These are phyloP conservation scores for Mariannaea elegans DNA, from an alignment of 2,329 filamentous ascomycete species.

Conservation along the genomic window DNA sequence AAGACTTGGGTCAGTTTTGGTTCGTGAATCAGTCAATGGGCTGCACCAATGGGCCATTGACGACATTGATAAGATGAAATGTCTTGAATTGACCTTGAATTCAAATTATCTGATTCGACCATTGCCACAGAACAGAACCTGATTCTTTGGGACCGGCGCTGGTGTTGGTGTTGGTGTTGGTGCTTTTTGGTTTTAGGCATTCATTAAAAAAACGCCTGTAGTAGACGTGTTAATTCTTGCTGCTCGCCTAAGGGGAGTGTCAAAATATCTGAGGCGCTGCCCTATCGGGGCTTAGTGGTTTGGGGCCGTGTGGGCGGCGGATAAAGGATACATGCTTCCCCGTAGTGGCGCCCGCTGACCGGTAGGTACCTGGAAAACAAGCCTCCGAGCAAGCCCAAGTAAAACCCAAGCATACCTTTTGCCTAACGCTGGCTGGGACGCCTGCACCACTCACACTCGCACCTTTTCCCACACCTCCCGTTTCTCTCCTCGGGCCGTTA, in stretches of 20 bases:
- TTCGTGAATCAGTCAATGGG: conserved; percentile 12
- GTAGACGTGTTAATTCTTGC: conserved; percentile 5
- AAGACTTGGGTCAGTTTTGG: conserved; percentile 1
- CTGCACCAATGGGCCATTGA: conserved; percentile 12
- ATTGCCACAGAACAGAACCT: neutral
- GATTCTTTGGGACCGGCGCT: neutral
- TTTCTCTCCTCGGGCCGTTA: conserved; percentile 39
- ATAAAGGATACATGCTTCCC: conserved; percentile 11
- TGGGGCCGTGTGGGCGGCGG: conserved; percentile 15
- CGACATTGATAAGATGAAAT: neutral
- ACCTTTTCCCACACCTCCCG: conserved; percentile 14
- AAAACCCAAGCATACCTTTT: conserved; percentile 8
- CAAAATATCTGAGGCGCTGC: neutral
- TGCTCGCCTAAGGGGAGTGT: neutral
- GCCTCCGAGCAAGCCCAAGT: neutral
- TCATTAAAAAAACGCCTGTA: conserved; percentile 10
- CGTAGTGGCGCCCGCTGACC: neutral
- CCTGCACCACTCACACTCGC: conserved; percentile 29
- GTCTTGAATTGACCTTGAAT: conserved; percentile 7
- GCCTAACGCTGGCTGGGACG: conserved; percentile 28
- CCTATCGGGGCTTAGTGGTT: conserved; percentile 11
- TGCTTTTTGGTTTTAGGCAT: conserved; percentile 16
- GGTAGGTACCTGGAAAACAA: conserved; percentile 3
- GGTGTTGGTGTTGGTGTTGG: conserved; percentile 1
- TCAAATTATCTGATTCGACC: neutral